Conservation (phyloP, 305 asterid genomes). For the Solanum hybrid region DNA sequence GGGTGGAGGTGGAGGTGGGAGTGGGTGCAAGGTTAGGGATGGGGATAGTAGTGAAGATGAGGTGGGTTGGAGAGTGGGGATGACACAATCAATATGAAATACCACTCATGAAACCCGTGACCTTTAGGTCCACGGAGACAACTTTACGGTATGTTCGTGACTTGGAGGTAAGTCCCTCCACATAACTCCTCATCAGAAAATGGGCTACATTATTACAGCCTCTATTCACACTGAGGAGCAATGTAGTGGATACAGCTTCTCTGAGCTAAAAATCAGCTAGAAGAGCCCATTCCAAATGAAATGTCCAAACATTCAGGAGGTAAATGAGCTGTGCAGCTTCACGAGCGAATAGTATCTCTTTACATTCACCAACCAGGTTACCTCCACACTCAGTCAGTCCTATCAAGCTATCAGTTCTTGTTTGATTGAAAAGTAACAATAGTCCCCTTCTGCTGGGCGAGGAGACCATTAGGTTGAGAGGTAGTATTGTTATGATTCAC, state of each 20-base stretch:
- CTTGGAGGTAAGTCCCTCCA: background rate
- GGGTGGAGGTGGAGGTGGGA: too few relatives aligned
- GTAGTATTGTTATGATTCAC: background rate
- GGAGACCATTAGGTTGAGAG: background rate
- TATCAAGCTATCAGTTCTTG: background rate
- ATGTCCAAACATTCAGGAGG: background rate
- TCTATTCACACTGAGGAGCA: background rate
- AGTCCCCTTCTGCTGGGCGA: background rate
- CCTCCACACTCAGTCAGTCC: background rate
- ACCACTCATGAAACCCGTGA: background rate
- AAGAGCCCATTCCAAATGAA: background rate
- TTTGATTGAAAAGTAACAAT: background rate
- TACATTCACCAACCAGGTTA: background rate
- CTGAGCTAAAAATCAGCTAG: background rate
- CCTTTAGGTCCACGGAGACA: background rate
- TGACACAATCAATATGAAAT: background rate
- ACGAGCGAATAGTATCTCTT: background rate
- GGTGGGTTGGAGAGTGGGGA: background rate
- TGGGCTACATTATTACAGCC: background rate
- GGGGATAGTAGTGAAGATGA: background rate
- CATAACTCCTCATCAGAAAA: background rate
- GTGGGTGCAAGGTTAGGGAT: too few relatives aligned
- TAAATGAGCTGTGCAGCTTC: background rate
- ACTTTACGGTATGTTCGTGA: background rate
- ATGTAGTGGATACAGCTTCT: background rate